Evolutionary conservation across 805 yeast species (phyloP).

Genomic region (Jamesozyma jinghongensis): DNA sequence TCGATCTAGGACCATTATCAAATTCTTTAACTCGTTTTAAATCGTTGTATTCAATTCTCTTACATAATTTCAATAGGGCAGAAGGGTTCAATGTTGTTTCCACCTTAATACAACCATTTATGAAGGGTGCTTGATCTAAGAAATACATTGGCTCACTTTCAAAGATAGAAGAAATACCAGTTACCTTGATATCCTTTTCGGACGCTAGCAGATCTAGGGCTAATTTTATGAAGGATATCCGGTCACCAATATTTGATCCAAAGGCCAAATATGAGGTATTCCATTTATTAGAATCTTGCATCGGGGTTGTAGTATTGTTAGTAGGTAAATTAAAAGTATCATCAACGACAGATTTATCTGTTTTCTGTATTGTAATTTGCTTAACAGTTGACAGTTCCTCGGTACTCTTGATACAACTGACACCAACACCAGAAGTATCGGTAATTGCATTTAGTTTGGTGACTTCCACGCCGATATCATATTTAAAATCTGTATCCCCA

Average conservation of each 20-base stretch:
- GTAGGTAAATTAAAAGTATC: conserved; percentile 33
- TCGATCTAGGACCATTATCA: conserved; percentile 86
- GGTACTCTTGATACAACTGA: conserved; percentile 47
- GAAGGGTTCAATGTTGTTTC: conserved; percentile 56
- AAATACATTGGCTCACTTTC: conserved; percentile 91
- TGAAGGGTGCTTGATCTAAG: conserved; percentile 67
- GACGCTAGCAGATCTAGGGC: conserved; percentile 40
- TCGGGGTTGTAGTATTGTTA: neutral
- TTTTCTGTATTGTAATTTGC: neutral
- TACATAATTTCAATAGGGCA: conserved; percentile 50
- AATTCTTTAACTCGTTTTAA: conserved; percentile 64
- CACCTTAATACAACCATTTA: conserved; percentile 72
- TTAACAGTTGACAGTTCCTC: conserved; percentile 28
- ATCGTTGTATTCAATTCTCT: conserved; percentile 67
- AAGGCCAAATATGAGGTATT: conserved; percentile 64
- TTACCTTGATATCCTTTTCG: conserved; percentile 37
- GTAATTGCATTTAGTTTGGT: conserved; percentile 85
- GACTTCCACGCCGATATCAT: conserved; percentile 41
- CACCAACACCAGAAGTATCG: conserved; percentile 85
- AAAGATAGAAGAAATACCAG: conserved; percentile 67
- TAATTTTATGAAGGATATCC: conserved; percentile 46
- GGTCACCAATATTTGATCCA: conserved; percentile 82
- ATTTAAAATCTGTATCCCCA: conserved; percentile 1
- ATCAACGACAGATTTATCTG: conserved; percentile 6
- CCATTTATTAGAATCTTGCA: conserved; percentile 3